Evolutionary conservation across 306 rosid species (phyloP).

Genomic region (Vicia villosa): DNA sequence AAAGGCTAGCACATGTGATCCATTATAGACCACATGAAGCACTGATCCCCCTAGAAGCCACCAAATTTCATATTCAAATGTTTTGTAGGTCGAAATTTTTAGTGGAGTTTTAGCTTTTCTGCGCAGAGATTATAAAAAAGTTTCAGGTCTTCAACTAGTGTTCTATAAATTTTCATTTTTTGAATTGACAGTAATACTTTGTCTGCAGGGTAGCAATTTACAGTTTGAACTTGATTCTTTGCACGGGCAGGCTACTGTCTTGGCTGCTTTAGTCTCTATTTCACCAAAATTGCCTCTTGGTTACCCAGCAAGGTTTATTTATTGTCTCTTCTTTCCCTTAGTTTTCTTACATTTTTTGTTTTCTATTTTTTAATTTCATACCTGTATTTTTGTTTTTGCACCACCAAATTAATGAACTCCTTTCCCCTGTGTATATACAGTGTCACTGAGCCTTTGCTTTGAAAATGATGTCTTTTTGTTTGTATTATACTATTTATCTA

Average conservation of each 20-base stretch:
- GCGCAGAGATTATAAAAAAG: conserved; percentile 13
- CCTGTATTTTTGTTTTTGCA: not conserved
- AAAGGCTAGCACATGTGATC: too few relatives aligned
- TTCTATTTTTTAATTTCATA: conserved; percentile 10
- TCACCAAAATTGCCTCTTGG: conserved; percentile 94
- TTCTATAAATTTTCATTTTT: conserved; percentile 17
- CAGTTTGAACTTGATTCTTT: conserved; percentile 83
- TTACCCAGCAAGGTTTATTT: conserved; percentile 77
- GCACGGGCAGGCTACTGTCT: conserved; percentile 91
- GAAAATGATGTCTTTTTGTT: conserved; percentile 23
- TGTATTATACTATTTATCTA: conserved; percentile 29
- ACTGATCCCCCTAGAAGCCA: too few relatives aligned
- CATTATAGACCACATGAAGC: too few relatives aligned
- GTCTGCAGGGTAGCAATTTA: conserved; percentile 72
- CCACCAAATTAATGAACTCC: conserved; percentile 3
- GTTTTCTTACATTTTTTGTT: not conserved
- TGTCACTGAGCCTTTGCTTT: conserved; percentile 18
- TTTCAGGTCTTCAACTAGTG: not conserved
- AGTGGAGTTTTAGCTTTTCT: conserved; percentile 5
- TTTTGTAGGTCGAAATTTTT: not conserved
- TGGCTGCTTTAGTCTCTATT: conserved; percentile 87
- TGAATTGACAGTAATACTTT: conserved; percentile 33
- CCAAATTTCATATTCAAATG: not conserved
- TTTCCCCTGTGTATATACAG: conserved; percentile 2
- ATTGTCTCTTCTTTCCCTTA: conserved; percentile 1